Evolutionary conservation across 805 yeast genomes (phyloP).

Genomic region (Yarrowia hollandica): DNA sequence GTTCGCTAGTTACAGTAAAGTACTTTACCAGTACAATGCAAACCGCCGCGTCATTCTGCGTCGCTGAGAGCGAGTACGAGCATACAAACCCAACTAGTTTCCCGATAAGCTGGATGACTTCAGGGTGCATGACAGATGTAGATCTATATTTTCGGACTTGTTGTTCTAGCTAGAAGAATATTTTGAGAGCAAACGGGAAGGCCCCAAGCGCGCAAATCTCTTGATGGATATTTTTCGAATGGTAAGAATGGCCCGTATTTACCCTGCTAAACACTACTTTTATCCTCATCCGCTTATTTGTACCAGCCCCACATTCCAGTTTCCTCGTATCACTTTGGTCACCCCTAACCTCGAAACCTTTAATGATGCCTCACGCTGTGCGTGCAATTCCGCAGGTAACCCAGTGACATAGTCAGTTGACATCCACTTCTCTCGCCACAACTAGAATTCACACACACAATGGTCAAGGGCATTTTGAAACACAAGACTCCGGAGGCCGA

Average conservation of each 20-base stretch:
- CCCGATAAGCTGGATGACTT: conserved; percentile 4
- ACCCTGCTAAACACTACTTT: no score
- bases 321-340: neutral
- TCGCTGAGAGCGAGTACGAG: neutral
- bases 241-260: no score
- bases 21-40: no score
- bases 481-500: conserved; percentile 11
- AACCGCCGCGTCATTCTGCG: conserved; percentile 14
- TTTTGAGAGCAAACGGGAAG: neutral
- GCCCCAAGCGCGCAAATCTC: no score
- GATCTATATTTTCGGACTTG: neutral
- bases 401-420: neutral
- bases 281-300: no score
- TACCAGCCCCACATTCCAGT: no score
- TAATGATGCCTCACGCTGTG: neutral
- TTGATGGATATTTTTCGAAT: no score
- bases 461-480: conserved; percentile 24
- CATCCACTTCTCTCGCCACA: neutral
- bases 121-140: conserved; percentile 2
- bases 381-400: neutral
- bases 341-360: conserved; percentile 25
- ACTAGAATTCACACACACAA: conserved; percentile 8
- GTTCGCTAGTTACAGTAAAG: no score
- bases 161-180: neutral
- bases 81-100: conserved; percentile 3